Base-by-base conservation (phyloP, 768 basidiomycete species). In the Suillus lakei region DNA sequence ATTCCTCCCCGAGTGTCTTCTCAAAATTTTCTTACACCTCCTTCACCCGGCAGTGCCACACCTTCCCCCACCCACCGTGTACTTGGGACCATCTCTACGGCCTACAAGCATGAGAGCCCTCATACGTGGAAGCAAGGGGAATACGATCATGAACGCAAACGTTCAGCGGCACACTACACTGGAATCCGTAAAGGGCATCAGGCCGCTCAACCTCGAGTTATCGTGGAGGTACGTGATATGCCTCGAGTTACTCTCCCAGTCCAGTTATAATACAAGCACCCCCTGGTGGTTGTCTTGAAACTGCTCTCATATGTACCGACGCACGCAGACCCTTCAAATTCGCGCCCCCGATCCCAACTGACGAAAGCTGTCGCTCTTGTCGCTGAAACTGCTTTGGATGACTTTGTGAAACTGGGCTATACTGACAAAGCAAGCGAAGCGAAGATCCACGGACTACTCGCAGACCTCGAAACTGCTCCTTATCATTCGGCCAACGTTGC, bases 211-310 rank as follows among this genome's bases (percentile, higher is more conserved):
- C 26, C 79, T 92, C 16, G 82, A 86, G 38, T 76, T 93, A 59
- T 87, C 88, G 16, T 92, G 91, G 91, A 83, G 84, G 91, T 91
- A 64, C 58, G 84, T 79, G 41, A 46, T 39, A 39, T 64, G n/a
- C 34, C 41, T 15, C 15, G 30, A 41, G 30, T 9, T 10, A 21
- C 10, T 4, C 10, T 59, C 26, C 23, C 5, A 41, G 58, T 18
- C 39, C 16, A 28, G 39, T 59, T 43, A 41, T 1, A 26, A 23
- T 32, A 48, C 13, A 39, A 18, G 36, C 43, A 59, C n/a, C 9
- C 36, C 21, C 38, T 64, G 46, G n/a, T 23, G 36, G 54, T 26
- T 44, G 51, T 61, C 41, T 64, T 43, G 50, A 63, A 48, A 43
- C 48, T 54, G 16, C 59, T 38, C 28, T 39, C 21, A 51, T 26